Conservation (phyloP, 176 grass and related monocot genomes). For the Avena insularis region DNA sequence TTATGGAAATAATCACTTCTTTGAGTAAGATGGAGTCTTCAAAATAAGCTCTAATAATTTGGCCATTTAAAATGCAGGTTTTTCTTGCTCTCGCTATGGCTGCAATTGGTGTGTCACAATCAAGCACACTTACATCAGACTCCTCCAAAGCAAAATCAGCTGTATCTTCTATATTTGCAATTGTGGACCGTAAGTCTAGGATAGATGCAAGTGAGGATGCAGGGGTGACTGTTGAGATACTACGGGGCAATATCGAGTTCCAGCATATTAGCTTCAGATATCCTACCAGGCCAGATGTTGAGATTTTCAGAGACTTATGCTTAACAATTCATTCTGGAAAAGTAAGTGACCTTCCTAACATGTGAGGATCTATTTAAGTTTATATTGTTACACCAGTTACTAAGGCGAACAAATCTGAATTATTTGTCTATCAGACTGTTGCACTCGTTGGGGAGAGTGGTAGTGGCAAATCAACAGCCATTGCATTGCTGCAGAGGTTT, state of each 20-base stretch:
- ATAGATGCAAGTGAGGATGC: slow-evolving; percentile 86
- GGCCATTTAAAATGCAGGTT: slow-evolving; percentile 54
- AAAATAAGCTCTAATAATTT: slow-evolving; percentile 19
- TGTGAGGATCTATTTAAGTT: background rate
- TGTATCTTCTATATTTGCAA: slow-evolving; percentile 84
- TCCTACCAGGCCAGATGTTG: slow-evolving; percentile 85
- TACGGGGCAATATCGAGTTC: slow-evolving; percentile 80
- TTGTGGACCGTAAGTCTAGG: slow-evolving; percentile 88
- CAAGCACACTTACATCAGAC: slow-evolving; percentile 92
- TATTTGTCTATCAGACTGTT: slow-evolving; percentile 72
- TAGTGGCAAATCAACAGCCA: slow-evolving; percentile 94
- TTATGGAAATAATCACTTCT: slow-evolving; percentile 19
- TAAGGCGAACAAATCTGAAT: slow-evolving; percentile 38
- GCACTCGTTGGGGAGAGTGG: slow-evolving; percentile 97
- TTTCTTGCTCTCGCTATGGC: slow-evolving; percentile 98
- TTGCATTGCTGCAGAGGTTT: slow-evolving; percentile 90
- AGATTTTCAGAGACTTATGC: slow-evolving; percentile 93
- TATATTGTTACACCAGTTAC: background rate
- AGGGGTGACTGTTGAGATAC: slow-evolving; percentile 65
- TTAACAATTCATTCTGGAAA: slow-evolving; percentile 89
- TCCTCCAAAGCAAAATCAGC: slow-evolving; percentile 91
- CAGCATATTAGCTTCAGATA: slow-evolving; percentile 91
- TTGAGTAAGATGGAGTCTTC: slow-evolving; percentile 5
- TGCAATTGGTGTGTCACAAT: slow-evolving; percentile 93
- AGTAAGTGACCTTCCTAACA: slow-evolving; percentile 46